Evolutionary conservation across 805 yeast genomes (phyloP).

Genomic region (Candida nonsorbophila): DNA sequence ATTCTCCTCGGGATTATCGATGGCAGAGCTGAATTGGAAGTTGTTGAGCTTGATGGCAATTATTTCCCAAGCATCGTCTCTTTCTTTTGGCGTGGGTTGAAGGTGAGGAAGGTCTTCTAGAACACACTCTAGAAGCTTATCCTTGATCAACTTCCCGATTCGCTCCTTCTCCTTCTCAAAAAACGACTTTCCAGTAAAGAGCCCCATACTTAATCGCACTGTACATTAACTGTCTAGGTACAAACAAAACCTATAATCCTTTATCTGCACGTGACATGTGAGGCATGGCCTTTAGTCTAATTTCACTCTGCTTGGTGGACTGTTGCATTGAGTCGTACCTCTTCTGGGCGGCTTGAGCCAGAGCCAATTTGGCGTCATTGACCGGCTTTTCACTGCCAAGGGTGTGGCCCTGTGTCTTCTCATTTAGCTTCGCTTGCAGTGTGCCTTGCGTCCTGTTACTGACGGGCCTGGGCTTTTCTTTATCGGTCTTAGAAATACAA

Average conservation of each 20-base stretch:
- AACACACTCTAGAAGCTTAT: conserved; percentile 22
- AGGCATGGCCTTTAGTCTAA: conserved; percentile 24
- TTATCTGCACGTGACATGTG: conserved; percentile 26
- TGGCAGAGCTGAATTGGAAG: conserved; percentile 10
- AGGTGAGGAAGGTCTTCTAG: conserved; percentile 26
- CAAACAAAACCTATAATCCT: conserved; percentile 13
- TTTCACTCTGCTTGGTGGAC: conserved; percentile 20
- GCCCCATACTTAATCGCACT: background rate
- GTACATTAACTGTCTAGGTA: background rate
- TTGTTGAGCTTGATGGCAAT: conserved; percentile 27
- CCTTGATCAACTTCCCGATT: conserved; percentile 16
- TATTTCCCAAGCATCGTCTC: conserved; percentile 28
- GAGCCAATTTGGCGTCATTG: conserved; percentile 23
- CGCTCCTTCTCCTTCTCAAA: conserved; percentile 19
- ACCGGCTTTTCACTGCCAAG: too few species aligned
- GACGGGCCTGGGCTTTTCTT: background rate
- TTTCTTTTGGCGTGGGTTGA: conserved; percentile 16
- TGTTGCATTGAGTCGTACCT: conserved; percentile 25
- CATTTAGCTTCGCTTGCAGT: too few species aligned
- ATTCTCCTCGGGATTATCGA: conserved; percentile 3
- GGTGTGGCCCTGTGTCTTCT: too few species aligned
- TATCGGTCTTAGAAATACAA: conserved; percentile 16
- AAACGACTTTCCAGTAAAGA: conserved; percentile 15
- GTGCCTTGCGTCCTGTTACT: background rate
- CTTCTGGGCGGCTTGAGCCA: conserved; percentile 36